Percentiles rank a stretch among this genome's conserved stretches.
Evolutionary conservation across 2,329 filamentous ascomycete species (phyloP).

Genomic region (Trichoderma koningii): DNA sequence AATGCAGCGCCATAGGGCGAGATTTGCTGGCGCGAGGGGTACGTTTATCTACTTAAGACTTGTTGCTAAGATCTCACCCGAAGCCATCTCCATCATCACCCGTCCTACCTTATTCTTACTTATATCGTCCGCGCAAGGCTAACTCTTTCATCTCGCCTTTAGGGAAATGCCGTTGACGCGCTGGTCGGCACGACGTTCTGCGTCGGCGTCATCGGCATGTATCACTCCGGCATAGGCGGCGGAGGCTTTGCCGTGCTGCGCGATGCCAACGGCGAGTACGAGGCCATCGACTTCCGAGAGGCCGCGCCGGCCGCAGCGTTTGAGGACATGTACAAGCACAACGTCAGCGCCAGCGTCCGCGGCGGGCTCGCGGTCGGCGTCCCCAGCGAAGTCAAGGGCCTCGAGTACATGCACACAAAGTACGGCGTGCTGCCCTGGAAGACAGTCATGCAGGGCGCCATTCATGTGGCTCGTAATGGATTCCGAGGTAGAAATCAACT

Average conservation of each 20-base stretch:
- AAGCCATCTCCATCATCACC: neutral
- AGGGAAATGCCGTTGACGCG: conserved; percentile 77
- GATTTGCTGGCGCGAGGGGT: conserved; percentile 59
- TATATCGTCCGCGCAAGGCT: neutral
- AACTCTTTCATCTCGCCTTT: neutral
- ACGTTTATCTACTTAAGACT: conserved; percentile 31
- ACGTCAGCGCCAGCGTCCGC: conserved; percentile 65
- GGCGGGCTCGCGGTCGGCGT: conserved; percentile 74
- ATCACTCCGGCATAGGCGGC: conserved; percentile 81
- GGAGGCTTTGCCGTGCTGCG: conserved; percentile 89
- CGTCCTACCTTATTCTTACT: too few relatives aligned
- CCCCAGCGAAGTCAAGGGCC: conserved; percentile 74
- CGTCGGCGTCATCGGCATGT: conserved; percentile 74
- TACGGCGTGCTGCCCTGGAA: conserved; percentile 74
- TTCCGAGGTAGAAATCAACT: conserved; percentile 51
- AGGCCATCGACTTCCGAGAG: conserved; percentile 88
- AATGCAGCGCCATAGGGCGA: conserved; percentile 70
- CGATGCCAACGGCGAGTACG: conserved; percentile 71
- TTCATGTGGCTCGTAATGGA: conserved; percentile 71
- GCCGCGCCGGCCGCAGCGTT: conserved; percentile 79
- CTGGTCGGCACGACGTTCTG: conserved; percentile 74
- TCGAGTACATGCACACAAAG: conserved; percentile 74
- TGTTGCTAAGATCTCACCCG: conserved; percentile 10
- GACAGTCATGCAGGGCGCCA: conserved; percentile 71
- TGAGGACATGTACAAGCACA: conserved; percentile 81